A percentile compares a stretch with the other conserved stretches of the same genome.
Evolutionary conservation across 495 filamentous ascomycete genomes (phyloP).

Genomic region (Echria macrotheca): DNA sequence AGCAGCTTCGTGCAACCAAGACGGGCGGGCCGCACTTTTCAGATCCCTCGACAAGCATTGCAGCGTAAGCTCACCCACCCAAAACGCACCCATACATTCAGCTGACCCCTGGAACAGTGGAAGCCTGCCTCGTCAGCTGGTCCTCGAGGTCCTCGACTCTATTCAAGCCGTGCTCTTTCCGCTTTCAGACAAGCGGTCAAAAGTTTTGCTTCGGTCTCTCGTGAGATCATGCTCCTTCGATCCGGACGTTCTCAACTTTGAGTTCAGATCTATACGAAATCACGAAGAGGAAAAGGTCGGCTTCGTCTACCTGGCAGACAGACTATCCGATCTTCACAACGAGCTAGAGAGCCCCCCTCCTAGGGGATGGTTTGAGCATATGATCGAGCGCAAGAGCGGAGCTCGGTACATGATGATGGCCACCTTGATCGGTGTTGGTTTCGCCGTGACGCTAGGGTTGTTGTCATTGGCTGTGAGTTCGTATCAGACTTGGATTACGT

Average conservation of each 20-base stretch:
- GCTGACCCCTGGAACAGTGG: constrained; percentile 1
- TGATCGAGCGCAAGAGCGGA: constrained; percentile 2
- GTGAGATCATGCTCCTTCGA: constrained; percentile 6
- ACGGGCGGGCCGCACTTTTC: constrained; percentile 3
- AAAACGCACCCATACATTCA: not conserved
- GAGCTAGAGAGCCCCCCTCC: constrained; percentile 1
- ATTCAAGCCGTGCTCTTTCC: constrained; percentile 3
- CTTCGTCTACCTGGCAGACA: not conserved
- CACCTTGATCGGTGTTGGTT: constrained; percentile 2
- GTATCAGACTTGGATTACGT: constrained; percentile 8
- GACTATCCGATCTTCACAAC: constrained; percentile 4
- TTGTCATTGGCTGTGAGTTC: constrained; percentile 1
- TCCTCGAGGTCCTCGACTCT: constrained; percentile 3
- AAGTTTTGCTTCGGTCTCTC: not conserved
- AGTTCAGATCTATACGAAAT: constrained; percentile 1
- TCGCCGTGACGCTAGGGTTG: constrained; percentile 2
- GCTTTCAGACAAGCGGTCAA: not conserved
- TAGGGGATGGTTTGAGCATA: constrained; percentile 2
- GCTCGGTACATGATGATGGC: constrained; percentile 11
- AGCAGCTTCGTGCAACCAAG: constrained; percentile 8
- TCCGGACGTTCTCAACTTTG: constrained; percentile 5
- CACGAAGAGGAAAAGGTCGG: not conserved
- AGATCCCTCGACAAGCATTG: constrained; percentile 1
- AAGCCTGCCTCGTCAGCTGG: constrained; percentile 4
- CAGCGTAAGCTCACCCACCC: not conserved